A percentile compares a stretch with the other conserved stretches of the same genome.
phyloP scores from a whole-genome alignment of 139 green algal genomes.

The Tetraselmis striata region DNA sequence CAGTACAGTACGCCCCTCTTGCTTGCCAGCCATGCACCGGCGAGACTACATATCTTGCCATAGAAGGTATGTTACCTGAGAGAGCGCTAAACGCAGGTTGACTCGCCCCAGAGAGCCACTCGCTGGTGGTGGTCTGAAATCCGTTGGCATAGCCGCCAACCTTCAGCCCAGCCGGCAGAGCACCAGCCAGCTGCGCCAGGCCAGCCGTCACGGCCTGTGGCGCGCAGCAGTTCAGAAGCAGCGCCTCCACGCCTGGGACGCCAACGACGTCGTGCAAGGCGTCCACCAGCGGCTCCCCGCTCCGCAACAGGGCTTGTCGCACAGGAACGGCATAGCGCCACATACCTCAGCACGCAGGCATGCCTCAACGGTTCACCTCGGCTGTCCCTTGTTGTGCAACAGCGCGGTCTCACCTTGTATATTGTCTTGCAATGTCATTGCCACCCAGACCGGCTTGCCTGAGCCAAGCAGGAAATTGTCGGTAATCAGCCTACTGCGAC shows the following conservation, averaged over 20 bases:
- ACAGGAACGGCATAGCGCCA: too few species aligned
- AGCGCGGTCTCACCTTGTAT: not conserved
- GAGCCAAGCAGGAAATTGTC: too few species aligned
- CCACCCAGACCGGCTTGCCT: constrained; percentile 44
- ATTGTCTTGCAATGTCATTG: constrained; percentile 49
- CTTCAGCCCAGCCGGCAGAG: constrained; percentile 9
- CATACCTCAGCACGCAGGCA: too few species aligned
- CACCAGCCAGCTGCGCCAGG: constrained; percentile 14
- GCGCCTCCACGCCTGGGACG: not conserved
- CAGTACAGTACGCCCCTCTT: too few species aligned
- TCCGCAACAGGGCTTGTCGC: constrained; percentile 24
- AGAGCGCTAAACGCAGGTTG: constrained; percentile 34
- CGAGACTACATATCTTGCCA: too few species aligned
- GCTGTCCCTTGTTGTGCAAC: too few species aligned
- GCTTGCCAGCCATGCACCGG: too few species aligned
- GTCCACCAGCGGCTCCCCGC: constrained; percentile 30
- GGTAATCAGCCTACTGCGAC: too few species aligned
- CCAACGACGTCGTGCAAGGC: not conserved
- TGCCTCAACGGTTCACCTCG: too few species aligned
- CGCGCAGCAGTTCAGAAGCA: constrained; percentile 42
- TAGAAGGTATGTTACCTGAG: too few species aligned
- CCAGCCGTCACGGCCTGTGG: constrained; percentile 25
- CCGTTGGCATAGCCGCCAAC: constrained; percentile 57
- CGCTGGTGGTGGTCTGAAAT: constrained; percentile 45
- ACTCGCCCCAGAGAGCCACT: constrained; percentile 44